Percentiles rank a stretch among this genome's conserved stretches.
phyloP scores from a whole-genome alignment of 768 basidiomycete species.

The Russula virescens region DNA sequence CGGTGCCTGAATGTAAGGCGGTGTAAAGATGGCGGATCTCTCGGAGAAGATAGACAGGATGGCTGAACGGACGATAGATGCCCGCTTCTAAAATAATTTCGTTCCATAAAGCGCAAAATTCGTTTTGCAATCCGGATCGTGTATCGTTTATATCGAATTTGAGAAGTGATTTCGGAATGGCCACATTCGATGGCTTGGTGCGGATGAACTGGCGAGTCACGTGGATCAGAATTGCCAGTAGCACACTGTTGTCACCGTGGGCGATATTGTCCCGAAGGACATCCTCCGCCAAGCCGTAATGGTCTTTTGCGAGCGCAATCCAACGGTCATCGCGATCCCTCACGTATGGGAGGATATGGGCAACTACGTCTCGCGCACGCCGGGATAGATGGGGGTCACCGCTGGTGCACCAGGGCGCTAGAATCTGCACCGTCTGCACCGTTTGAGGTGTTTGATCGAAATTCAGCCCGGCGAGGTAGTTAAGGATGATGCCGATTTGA shows the following conservation, averaged over 20 bases:
- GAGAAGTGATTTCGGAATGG: not conserved
- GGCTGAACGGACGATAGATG: not conserved
- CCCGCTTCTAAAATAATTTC: not conserved
- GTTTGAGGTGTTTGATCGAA: not conserved
- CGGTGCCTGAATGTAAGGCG: not conserved
- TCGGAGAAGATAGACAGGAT: not conserved
- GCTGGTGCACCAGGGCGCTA: not conserved
- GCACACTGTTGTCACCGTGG: not conserved
- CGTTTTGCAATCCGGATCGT: not conserved
- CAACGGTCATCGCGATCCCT: not conserved
- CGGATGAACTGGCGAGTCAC: not conserved
- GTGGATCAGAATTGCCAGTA: not conserved
- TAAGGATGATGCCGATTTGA: too few relatives aligned
- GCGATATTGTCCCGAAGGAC: not conserved
- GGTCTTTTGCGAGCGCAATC: not conserved
- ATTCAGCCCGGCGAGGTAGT: too few relatives aligned
- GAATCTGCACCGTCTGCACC: not conserved
- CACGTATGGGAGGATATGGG: not conserved
- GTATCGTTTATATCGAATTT: not conserved
- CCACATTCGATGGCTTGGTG: not conserved
- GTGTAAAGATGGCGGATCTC: not conserved
- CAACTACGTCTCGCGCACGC: not conserved
- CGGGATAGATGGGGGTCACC: too few relatives aligned
- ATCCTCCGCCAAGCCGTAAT: not conserved
- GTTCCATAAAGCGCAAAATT: not conserved